Evolutionary conservation across 768 basidiomycete species (phyloP).

Genomic region (Fistulinella prunicolor): DNA sequence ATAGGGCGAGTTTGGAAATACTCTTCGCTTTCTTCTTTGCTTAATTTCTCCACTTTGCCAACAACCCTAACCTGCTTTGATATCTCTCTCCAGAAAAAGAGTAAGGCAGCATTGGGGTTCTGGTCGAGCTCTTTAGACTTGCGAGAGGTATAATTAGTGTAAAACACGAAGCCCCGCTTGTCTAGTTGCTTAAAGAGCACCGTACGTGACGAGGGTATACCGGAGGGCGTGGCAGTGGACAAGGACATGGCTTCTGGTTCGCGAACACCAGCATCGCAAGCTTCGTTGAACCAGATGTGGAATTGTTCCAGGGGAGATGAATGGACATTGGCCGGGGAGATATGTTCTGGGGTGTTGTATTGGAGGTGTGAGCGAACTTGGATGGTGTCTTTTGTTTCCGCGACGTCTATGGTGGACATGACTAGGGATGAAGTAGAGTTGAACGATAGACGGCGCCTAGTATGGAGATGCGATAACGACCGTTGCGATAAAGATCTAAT

Average conservation of each 20-base stretch:
- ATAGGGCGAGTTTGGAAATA: constrained; percentile 84
- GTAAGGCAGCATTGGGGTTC: constrained; percentile 79
- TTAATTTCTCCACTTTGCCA: constrained; percentile 80
- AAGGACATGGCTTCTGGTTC: constrained; percentile 93
- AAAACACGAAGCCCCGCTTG: constrained; percentile 88
- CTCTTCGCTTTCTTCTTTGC: constrained; percentile 65
- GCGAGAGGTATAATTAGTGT: constrained; percentile 93
- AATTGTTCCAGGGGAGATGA: constrained; percentile 83
- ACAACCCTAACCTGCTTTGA: constrained; percentile 79
- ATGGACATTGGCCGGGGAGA: constrained; percentile 59
- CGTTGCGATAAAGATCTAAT: constrained; percentile 13
- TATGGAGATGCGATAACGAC: neutral
- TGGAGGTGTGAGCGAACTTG: constrained; percentile 73
- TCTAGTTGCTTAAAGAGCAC: constrained; percentile 94
- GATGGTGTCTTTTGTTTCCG: constrained; percentile 51
- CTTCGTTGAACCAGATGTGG: constrained; percentile 78
- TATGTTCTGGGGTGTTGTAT: constrained; percentile 64
- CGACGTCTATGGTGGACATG: constrained; percentile 33
- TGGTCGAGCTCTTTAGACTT: constrained; percentile 78
- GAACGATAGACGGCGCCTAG: neutral
- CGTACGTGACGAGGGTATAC: constrained; percentile 83
- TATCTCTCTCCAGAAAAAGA: constrained; percentile 91
- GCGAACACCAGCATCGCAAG: constrained; percentile 51
- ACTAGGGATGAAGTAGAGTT: neutral
- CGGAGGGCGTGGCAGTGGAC: constrained; percentile 65